Percentiles rank a stretch among this genome's conserved stretches.
Conservation (phyloP, 2,329 filamentous ascomycete genomes). For the Colletotrichum sp. region DNA sequence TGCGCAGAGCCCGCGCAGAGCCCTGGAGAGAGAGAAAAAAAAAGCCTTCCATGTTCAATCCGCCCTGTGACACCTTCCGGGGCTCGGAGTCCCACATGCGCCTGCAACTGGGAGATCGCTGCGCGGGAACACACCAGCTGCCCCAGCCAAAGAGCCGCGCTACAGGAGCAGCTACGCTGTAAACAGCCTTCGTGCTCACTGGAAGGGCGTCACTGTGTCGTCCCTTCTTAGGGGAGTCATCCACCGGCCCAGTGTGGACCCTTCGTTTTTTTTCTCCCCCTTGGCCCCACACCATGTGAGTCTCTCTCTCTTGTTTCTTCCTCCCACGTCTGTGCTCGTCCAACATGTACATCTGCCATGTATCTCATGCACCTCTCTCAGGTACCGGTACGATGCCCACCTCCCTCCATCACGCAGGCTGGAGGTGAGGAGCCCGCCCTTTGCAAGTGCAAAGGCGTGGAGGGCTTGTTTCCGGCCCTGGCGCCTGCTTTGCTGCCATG, state of each 20-base stretch:
- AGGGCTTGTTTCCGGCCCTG: constrained; percentile 6
- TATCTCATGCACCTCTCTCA: constrained; percentile 7
- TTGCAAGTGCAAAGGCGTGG: constrained; percentile 11
- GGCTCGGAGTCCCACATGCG: neutral
- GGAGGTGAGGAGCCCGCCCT: constrained; percentile 9
- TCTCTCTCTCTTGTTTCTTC: neutral
- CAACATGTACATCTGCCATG: neutral
- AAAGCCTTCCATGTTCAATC: neutral
- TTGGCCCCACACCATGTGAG: neutral
- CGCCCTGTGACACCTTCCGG: neutral
- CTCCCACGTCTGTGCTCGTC: neutral
- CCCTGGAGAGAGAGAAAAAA: neutral
- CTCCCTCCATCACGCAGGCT: constrained; percentile 7
- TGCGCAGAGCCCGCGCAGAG: neutral
- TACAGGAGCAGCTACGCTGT: neutral
- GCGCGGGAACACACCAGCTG: neutral
- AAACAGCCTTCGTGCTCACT: neutral
- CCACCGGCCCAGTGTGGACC: neutral
- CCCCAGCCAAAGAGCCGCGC: neutral
- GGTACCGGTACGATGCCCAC: constrained; percentile 21
- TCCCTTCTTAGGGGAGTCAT: neutral
- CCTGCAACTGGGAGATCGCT: neutral
- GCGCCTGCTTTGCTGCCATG: constrained; percentile 1
- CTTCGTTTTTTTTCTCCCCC: neutral
- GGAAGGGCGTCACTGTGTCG: constrained; percentile 11